phyloP scores from a whole-genome alignment of 768 basidiomycete genomes.

The Pholiota molesta region DNA sequence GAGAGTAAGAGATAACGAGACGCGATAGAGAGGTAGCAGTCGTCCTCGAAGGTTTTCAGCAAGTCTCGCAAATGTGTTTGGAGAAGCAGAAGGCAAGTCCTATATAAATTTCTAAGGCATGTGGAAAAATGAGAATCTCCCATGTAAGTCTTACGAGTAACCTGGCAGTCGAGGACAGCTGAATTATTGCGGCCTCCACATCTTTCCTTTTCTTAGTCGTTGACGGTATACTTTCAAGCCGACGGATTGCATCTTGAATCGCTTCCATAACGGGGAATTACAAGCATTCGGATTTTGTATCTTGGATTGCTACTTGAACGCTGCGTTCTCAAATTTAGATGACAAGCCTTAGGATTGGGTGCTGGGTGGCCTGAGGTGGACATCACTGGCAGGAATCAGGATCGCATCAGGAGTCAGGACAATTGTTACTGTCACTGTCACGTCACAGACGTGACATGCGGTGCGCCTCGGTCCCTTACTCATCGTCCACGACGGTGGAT shows the following conservation, averaged over 20 bases:
- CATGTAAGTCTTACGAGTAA: slow-evolving; percentile 42
- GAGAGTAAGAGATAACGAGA: slow-evolving; percentile 40
- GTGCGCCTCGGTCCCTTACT: slow-evolving; percentile 16
- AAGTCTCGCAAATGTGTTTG: slow-evolving; percentile 33
- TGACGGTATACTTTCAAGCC: slow-evolving; percentile 32
- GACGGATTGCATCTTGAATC: slow-evolving; percentile 32
- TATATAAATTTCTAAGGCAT: slow-evolving; percentile 21
- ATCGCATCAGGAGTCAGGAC: no score
- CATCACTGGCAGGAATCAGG: neutral
- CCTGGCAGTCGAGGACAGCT: slow-evolving; percentile 43
- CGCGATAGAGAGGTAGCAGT: slow-evolving; percentile 46
- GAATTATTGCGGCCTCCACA: slow-evolving; percentile 37
- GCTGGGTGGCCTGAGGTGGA: no score
- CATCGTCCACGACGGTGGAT: slow-evolving; percentile 22
- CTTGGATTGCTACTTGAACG: no score
- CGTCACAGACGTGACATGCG: slow-evolving; percentile 15
- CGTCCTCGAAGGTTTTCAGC: slow-evolving; percentile 42
- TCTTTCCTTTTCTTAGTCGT: slow-evolving; percentile 28
- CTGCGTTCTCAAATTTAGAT: neutral
- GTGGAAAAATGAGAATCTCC: neutral
- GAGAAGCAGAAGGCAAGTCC: slow-evolving; percentile 42
- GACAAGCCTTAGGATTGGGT: neutral
- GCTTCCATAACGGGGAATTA: slow-evolving; percentile 20
- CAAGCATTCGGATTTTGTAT: neutral
- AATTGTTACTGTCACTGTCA: slow-evolving; percentile 3